phyloP scores from a whole-genome alignment of 2,329 filamentous ascomycete species.

The Hymenoscyphus fructigenus region DNA sequence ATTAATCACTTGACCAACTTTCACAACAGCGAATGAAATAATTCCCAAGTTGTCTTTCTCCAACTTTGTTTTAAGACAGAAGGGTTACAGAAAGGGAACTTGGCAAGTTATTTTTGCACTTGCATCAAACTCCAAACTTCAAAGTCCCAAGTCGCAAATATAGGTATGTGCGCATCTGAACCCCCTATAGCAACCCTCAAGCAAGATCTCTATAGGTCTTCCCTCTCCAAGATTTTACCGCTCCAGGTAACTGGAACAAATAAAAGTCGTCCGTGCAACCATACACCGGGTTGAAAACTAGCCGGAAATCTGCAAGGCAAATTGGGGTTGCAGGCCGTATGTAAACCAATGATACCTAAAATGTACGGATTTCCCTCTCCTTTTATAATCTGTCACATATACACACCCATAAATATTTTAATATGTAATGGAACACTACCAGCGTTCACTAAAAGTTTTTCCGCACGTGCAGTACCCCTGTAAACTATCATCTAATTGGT shows the following conservation, averaged over 20 bases:
- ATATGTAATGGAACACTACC: neutral
- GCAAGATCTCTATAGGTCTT: too few relatives aligned
- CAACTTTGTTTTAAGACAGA: neutral
- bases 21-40: neutral
- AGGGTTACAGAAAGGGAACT: neutral
- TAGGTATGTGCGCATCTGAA: neutral
- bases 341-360: neutral
- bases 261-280: neutral
- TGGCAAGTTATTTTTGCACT: neutral
- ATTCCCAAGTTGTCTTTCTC: neutral
- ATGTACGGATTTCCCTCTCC: neutral
- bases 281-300: neutral
- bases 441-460: neutral
- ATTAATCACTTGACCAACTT: neutral
- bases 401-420: neutral
- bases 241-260: neutral
- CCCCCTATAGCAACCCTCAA: neutral
- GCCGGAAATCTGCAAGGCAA: neutral
- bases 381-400: neutral
- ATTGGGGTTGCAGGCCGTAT: neutral
- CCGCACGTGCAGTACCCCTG: neutral
- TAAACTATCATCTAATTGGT: neutral
- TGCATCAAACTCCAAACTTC: neutral
- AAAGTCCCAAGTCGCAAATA: neutral
- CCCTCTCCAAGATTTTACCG: neutral